Conservation (phyloP, 345 rosid genomes). For the Sapria himalayana region DNA sequence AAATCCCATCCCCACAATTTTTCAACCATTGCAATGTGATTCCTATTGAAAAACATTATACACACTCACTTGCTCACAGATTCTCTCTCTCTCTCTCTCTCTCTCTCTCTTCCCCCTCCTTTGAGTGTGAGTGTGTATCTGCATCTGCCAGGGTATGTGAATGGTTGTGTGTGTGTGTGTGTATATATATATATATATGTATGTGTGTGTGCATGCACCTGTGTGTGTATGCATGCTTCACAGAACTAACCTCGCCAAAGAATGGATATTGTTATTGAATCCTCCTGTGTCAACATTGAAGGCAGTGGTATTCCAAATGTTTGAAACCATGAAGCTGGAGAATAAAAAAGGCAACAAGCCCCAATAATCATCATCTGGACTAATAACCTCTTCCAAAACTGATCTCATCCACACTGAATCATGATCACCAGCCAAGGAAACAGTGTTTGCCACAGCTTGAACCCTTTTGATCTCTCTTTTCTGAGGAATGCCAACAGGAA, state of each 20-base stretch:
- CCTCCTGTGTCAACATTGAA: constrained; percentile 91
- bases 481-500: constrained; percentile 76
- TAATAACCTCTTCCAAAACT: constrained; percentile 78
- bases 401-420: constrained; percentile 94
- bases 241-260: constrained; percentile 66
- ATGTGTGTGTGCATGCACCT: too few relatives aligned
- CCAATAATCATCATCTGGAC: constrained; percentile 92
- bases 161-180: too few relatives aligned
- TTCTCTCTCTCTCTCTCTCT: too few relatives aligned
- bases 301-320: constrained; percentile 71
- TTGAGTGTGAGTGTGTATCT: too few relatives aligned
- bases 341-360: constrained; percentile 77
- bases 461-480: constrained; percentile 72
- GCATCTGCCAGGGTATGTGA: too few relatives aligned
- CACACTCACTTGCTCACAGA: too few relatives aligned
- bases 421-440: constrained; percentile 43
- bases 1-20: too few relatives aligned
- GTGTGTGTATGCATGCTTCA: too few relatives aligned
- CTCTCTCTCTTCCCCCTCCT: too few relatives aligned
- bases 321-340: constrained; percentile 72
- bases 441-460: constrained; percentile 49
- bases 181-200: too few relatives aligned
- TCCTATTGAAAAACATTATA: too few relatives aligned
- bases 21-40: too few relatives aligned
- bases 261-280: constrained; percentile 83